Evolutionary conservation across 805 yeast species (phyloP).

Genomic region (Saturnispora mendoncae): DNA sequence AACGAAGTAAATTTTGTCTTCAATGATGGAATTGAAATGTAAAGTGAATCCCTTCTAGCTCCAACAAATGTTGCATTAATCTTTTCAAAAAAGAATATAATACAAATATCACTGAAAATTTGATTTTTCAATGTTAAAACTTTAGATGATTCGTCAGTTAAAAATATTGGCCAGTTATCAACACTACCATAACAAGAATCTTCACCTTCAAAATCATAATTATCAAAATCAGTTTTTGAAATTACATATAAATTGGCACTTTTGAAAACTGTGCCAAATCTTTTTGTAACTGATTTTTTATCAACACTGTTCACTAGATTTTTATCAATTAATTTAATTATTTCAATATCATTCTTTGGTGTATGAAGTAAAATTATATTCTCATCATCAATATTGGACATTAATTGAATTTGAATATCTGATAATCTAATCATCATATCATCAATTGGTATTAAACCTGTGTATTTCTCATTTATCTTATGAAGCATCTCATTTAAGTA

Average conservation of each 20-base stretch:
- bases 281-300: slow-evolving; percentile 42
- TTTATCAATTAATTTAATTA: slow-evolving; percentile 50
- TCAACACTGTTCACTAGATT: slow-evolving; percentile 12
- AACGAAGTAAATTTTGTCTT: slow-evolving; percentile 60
- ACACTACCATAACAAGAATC: slow-evolving; percentile 49
- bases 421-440: slow-evolving; percentile 59
- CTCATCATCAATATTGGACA: slow-evolving; percentile 41
- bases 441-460: slow-evolving; percentile 33
- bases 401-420: slow-evolving; percentile 76
- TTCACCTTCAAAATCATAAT: slow-evolving; percentile 12
- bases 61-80: slow-evolving; percentile 34
- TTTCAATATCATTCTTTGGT: slow-evolving; percentile 59
- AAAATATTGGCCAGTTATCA: slow-evolving; percentile 82
- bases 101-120: slow-evolving; percentile 56
- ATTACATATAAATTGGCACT: slow-evolving; percentile 69
- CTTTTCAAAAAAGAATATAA: slow-evolving; percentile 51
- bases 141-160: slow-evolving; percentile 47
- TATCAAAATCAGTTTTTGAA: slow-evolving; percentile 37
- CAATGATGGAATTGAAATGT: slow-evolving; percentile 63
- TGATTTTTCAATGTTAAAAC: slow-evolving; percentile 30
- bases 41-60: slow-evolving; percentile 35
- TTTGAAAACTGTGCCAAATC: slow-evolving; percentile 60
- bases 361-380: slow-evolving; percentile 64
- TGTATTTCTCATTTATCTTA: slow-evolving; percentile 27
- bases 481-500: slow-evolving; percentile 47